Percentiles rank a stretch among this genome's conserved stretches.
These are phyloP conservation scores for Hypoxylon sp. DNA, from an alignment of 2,329 filamentous ascomycete species.

Conservation along the genomic window DNA sequence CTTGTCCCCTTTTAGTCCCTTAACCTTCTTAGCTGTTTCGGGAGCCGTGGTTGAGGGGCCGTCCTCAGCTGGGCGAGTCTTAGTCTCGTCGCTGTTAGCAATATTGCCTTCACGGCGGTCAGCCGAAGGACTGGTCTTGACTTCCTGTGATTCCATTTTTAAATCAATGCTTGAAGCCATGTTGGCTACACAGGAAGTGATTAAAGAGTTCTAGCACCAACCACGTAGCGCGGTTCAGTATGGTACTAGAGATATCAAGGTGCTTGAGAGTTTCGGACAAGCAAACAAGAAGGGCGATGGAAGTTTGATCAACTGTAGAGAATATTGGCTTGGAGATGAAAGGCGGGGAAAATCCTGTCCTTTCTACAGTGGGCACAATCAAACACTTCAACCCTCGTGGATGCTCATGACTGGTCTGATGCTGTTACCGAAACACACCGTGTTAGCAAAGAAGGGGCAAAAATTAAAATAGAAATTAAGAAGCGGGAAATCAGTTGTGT, in stretches of 20 bases:
- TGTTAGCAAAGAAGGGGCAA: slow-evolving; percentile 25
- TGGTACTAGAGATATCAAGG: not conserved
- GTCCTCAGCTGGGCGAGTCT: slow-evolving; percentile 46
- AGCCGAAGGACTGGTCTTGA: slow-evolving; percentile 34
- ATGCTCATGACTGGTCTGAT: slow-evolving; percentile 38
- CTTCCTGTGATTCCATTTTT: slow-evolving; percentile 46
- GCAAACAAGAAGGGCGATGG: slow-evolving; percentile 7
- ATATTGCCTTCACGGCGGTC: slow-evolving; percentile 46
- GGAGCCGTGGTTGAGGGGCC: slow-evolving; percentile 37
- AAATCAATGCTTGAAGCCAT: slow-evolving; percentile 41
- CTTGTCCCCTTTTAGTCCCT: slow-evolving; percentile 51
- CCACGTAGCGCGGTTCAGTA: slow-evolving; percentile 4
- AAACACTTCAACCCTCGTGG: slow-evolving; percentile 38
- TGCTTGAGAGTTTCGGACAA: slow-evolving; percentile 5
- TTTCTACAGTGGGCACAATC: slow-evolving; percentile 34
- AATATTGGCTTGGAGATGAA: slow-evolving; percentile 11
- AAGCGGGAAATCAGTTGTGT: slow-evolving; percentile 36
- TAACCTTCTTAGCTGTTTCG: slow-evolving; percentile 48
- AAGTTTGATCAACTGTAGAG: slow-evolving; percentile 17
- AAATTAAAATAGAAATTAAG: slow-evolving; percentile 25
- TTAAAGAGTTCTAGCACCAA: slow-evolving; percentile 1
- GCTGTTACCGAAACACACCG: slow-evolving; percentile 37
- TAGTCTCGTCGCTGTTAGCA: slow-evolving; percentile 35
- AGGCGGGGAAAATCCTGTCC: slow-evolving; percentile 32
- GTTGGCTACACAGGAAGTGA: not conserved